These are phyloP conservation scores for Elaeis guineensis DNA, from an alignment of 176 grass and related monocot genomes.

Conservation along the genomic window DNA sequence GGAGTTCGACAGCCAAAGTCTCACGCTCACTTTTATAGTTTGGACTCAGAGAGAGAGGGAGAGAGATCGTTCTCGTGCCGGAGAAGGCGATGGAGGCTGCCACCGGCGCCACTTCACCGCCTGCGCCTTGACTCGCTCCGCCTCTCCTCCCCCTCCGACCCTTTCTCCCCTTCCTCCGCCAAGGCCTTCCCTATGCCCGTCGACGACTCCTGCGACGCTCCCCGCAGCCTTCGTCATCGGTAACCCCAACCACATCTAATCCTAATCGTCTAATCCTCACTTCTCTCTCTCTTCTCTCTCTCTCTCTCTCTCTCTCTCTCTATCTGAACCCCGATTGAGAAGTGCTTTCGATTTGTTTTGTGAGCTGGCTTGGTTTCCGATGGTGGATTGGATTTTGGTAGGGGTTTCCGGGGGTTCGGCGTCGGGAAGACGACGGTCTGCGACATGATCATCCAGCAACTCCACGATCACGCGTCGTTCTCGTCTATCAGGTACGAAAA, in stretches of 20 bases:
- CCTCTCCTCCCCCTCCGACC: slow-evolving; percentile 27
- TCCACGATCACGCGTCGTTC: slow-evolving; percentile 92
- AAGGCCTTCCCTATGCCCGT: slow-evolving; percentile 18
- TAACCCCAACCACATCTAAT: background rate
- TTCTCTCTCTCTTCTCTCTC: too few species aligned
- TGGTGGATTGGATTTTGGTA: slow-evolving; percentile 7
- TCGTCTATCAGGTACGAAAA: slow-evolving; percentile 61
- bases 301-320: background rate
- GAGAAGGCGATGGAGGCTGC: slow-evolving; percentile 69
- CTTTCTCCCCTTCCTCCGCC: slow-evolving; percentile 60
- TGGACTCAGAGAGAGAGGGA: too few species aligned
- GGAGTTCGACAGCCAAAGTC: too few species aligned
- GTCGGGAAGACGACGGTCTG: slow-evolving; percentile 97
- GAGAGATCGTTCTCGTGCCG: slow-evolving; percentile 9
- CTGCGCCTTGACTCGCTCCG: slow-evolving; percentile 70
- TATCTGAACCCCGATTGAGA: background rate
- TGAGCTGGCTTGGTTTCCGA: background rate
- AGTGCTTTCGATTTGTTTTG: background rate
- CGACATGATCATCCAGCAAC: slow-evolving; percentile 99
- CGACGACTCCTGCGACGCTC: slow-evolving; percentile 12
- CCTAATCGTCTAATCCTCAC: too few species aligned
- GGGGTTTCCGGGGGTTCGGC: slow-evolving; percentile 87
- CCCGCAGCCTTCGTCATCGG: slow-evolving; percentile 81
- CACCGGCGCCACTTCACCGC: slow-evolving; percentile 81
- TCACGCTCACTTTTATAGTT: too few species aligned